Conservation (phyloP, 306 rosid genomes). For the Bauhinia variegata region DNA sequence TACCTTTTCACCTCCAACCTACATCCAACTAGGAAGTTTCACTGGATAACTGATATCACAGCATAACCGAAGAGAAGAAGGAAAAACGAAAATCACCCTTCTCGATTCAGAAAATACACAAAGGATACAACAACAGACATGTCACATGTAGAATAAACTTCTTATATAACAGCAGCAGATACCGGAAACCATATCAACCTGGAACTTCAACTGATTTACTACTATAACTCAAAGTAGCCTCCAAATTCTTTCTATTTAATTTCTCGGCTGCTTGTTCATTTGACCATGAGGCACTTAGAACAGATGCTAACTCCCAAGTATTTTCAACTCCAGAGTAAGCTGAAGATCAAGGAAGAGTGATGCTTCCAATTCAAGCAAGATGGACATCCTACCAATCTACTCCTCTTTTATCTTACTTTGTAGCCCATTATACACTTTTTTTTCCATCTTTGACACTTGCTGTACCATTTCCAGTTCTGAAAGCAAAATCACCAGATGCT, state of each 20-base stretch:
- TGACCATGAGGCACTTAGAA: not conserved
- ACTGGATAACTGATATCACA: not conserved
- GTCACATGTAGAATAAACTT: conserved; percentile 7
- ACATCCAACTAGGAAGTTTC: not conserved
- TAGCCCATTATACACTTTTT: not conserved
- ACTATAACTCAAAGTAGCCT: not conserved
- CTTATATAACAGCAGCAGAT: not conserved
- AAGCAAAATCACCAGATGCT: not conserved
- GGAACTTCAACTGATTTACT: not conserved
- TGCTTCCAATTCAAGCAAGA: not conserved
- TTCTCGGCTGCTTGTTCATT: not conserved
- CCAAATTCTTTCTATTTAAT: not conserved
- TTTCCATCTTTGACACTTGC: not conserved
- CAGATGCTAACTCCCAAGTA: not conserved
- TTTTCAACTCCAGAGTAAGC: not conserved
- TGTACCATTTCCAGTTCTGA: not conserved
- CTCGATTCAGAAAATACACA: not conserved
- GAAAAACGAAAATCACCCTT: not conserved
- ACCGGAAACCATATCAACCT: not conserved
- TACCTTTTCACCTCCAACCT: not conserved
- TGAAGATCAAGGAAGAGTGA: not conserved
- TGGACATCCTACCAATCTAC: not conserved
- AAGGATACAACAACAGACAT: not conserved
- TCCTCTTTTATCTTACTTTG: not conserved
- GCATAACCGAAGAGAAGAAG: not conserved